Base-by-base conservation (phyloP, 352 stramenopile genomes). In the Aphanomyces cochlioides region DNA sequence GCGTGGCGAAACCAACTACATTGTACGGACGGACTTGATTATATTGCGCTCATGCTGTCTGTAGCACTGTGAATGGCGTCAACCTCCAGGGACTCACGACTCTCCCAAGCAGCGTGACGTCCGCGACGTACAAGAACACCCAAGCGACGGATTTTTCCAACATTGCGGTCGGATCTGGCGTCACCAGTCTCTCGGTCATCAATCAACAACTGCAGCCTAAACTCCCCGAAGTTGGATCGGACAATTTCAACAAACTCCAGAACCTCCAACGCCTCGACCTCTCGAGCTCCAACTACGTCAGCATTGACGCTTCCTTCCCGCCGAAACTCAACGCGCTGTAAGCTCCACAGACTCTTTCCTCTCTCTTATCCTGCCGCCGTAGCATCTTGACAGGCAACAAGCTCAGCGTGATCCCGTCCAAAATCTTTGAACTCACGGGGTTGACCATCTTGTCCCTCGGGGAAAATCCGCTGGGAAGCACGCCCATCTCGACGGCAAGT, bases 301-400 rank as follows among this genome's bases (percentile, higher is more conserved):
- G 43, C 43, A 50, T 50, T 12, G 43, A 50, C 43, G 43, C 17
- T 50, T 50, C 43, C 43, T n/a, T n/a, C 54, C 54, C 28, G 28
- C 28, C 28, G 28, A 61, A 61, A 37, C 54, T 37, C 37, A 61
- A 28, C 10, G 39, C 54, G 43, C 43, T 61, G 54, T 61, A 61
- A 7, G 54, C n/a, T 3, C 10, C n/a, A 17, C 28, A n/a, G 13
- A 12, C n/a, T 7, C 19, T 37, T 41, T 40, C 17, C 28, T 37
- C 21, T n/a, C 10, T 6, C 17, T 61, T 13, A 61, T 13, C 50
- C 10, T 61, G 54, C 19, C 43, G 17, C 17, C 43, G 43, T n/a
- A 50, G 43, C 10, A n/a, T n/a, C 43, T 50, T 50, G 43, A n/a
- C 43, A n/a, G 43, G 43, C 43, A 50, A 50, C 43, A n/a, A n/a